A percentile compares a stretch with the other conserved stretches of the same genome.
Evolutionary conservation across 2,329 filamentous ascomycete species (phyloP).

Genomic region (Ophiocordyceps camponoti-saundersi): DNA sequence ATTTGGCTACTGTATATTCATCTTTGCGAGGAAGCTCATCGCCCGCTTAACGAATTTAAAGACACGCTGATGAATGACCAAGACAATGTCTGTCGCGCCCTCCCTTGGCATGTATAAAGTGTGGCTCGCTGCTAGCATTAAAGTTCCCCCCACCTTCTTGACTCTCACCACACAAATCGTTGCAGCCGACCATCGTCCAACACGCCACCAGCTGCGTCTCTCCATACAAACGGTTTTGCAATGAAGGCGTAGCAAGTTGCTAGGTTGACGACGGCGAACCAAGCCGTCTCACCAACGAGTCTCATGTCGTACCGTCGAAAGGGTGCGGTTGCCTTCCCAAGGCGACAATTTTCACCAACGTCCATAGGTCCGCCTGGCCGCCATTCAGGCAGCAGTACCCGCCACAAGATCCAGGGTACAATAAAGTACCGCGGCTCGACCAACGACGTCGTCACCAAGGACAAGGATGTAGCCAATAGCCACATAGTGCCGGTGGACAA

Average conservation of each 20-base stretch:
- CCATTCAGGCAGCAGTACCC: slow-evolving; percentile 54
- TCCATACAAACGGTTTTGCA: slow-evolving; percentile 50
- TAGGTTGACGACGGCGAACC: slow-evolving; percentile 49
- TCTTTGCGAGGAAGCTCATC: not conserved
- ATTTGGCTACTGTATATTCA: not conserved
- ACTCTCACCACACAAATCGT: slow-evolving; percentile 62
- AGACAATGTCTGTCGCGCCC: not conserved
- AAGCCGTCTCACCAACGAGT: slow-evolving; percentile 43
- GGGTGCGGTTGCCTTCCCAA: slow-evolving; percentile 1
- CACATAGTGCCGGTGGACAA: slow-evolving; percentile 38
- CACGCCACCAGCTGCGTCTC: slow-evolving; percentile 28
- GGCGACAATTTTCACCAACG: not conserved
- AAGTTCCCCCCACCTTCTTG: not conserved
- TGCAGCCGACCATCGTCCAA: slow-evolving; percentile 43
- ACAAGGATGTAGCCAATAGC: slow-evolving; percentile 55
- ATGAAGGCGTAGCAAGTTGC: slow-evolving; percentile 58
- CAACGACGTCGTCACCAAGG: slow-evolving; percentile 72
- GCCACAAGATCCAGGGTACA: slow-evolving; percentile 85
- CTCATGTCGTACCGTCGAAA: slow-evolving; percentile 23
- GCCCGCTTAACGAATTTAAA: not conserved
- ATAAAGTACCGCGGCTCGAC: slow-evolving; percentile 97
- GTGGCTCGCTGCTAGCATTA: not conserved
- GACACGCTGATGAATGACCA: not conserved
- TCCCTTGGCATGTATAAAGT: not conserved
- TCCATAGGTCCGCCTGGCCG: slow-evolving; percentile 4